These are phyloP conservation scores for Colletotrichum acutatum DNA, from an alignment of 2,329 filamentous ascomycete genomes.

Conservation along the genomic window DNA sequence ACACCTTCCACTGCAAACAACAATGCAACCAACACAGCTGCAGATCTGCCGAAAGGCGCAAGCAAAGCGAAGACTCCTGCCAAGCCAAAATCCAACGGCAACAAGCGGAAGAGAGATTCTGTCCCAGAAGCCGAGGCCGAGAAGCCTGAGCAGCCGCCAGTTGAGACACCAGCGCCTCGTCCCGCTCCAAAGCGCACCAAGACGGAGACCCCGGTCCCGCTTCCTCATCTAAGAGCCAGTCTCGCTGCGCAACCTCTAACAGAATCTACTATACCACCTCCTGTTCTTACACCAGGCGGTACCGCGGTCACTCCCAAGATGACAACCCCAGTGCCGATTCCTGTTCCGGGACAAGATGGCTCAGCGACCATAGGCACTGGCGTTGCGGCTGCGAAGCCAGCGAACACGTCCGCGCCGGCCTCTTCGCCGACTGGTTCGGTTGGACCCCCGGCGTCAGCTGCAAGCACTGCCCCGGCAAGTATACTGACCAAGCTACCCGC, in stretches of 20 bases:
- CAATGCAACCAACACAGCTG: conserved; percentile 5
- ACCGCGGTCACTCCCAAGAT: conserved; percentile 39
- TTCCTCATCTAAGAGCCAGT: conserved; percentile 51
- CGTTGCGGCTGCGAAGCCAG: conserved; percentile 15
- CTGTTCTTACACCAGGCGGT: conserved; percentile 46
- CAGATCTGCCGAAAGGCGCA: conserved; percentile 44
- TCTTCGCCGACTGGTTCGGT: conserved; percentile 29
- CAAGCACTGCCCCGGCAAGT: conserved; percentile 49
- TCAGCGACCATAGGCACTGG: not conserved
- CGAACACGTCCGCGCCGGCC: conserved; percentile 23
- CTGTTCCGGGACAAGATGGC: conserved; percentile 36
- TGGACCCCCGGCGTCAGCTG: not conserved
- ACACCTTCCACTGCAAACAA: not conserved
- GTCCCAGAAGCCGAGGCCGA: conserved; percentile 45
- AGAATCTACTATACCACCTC: conserved; percentile 37
- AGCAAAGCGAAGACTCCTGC: conserved; percentile 44
- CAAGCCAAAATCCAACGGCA: conserved; percentile 45
- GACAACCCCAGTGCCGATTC: conserved; percentile 47
- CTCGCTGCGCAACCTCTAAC: conserved; percentile 30
- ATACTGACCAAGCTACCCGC: conserved; percentile 49
- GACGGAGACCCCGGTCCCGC: conserved; percentile 67
- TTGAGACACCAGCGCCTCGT: conserved; percentile 42
- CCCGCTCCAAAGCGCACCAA: conserved; percentile 63
- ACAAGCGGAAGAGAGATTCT: conserved; percentile 60
- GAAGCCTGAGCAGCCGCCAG: conserved; percentile 38